phyloP scores from a whole-genome alignment of 2,329 filamentous ascomycete species.

The Aspergillus unguis region DNA sequence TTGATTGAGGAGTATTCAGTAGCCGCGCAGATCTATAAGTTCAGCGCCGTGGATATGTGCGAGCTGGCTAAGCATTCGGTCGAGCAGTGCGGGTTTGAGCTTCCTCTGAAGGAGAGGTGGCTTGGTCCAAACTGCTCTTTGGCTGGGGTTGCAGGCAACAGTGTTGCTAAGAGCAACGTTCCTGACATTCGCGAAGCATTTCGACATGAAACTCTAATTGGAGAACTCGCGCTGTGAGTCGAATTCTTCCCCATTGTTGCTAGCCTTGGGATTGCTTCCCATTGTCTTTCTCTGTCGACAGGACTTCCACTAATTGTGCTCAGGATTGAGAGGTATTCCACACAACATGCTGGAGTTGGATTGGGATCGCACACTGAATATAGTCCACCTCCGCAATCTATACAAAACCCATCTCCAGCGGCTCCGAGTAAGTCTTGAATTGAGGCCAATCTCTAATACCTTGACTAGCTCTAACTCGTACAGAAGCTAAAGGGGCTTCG shows the following conservation, averaged over 20 bases:
- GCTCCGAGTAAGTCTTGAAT: constrained; percentile 1
- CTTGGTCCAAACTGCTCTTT: constrained; percentile 73
- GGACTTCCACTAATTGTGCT: not conserved
- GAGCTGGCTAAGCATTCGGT: constrained; percentile 96
- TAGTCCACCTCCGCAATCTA: not conserved
- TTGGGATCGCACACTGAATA: not conserved
- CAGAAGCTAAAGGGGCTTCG: not conserved
- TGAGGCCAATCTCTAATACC: not conserved
- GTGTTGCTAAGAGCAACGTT: constrained; percentile 93
- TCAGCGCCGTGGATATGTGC: constrained; percentile 97
- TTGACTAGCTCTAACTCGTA: not conserved
- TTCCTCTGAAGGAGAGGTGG: constrained; percentile 86
- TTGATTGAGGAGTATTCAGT: constrained; percentile 98
- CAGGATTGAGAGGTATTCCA: constrained; percentile 11
- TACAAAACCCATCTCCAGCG: not conserved
- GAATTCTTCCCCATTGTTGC: not conserved
- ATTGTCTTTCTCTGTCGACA: no score
- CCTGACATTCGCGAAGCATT: constrained; percentile 90
- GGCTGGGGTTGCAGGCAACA: constrained; percentile 79
- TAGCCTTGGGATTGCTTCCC: no score
- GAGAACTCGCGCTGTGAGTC: constrained; percentile 77
- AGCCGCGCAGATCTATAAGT: constrained; percentile 96
- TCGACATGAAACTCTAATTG: constrained; percentile 76
- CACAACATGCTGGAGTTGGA: not conserved
- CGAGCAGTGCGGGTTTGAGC: constrained; percentile 88